Evolutionary conservation across 2,329 filamentous ascomycete genomes (phyloP).

Genomic region (Phialophora expanda): DNA sequence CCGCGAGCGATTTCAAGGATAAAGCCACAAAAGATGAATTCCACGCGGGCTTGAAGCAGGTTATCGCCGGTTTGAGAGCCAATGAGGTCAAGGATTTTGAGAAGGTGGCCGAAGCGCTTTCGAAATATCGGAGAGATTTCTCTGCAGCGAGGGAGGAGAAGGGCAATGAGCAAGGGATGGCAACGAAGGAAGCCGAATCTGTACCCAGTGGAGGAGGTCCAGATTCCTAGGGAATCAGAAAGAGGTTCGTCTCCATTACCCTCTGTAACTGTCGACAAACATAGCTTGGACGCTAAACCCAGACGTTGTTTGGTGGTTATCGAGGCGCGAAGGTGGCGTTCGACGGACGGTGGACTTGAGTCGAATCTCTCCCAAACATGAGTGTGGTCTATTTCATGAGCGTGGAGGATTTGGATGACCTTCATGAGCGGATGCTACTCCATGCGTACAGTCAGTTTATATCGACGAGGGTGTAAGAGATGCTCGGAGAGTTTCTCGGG

Average conservation of each 20-base stretch:
- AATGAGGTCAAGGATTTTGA: constrained; percentile 58
- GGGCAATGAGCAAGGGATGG: background rate
- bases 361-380: background rate
- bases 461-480: background rate
- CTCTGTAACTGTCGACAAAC: background rate
- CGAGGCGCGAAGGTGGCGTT: background rate
- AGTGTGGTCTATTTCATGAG: background rate
- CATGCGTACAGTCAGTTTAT: background rate
- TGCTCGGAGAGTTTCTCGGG: background rate
- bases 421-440: background rate
- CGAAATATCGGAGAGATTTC: constrained; percentile 54
- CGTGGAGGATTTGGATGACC: background rate
- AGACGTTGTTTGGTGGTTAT: background rate
- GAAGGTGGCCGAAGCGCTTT: constrained; percentile 56
- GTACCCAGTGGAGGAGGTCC: background rate
- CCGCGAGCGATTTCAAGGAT: constrained; percentile 53
- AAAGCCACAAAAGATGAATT: constrained; percentile 53
- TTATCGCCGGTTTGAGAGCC: constrained; percentile 57
- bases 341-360: background rate
- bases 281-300: background rate
- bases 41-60: constrained; percentile 53
- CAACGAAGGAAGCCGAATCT: background rate
- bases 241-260: background rate
- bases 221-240: background rate
- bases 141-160: constrained; percentile 24